These are phyloP conservation scores for Daedaleopsis sinensis DNA, from an alignment of 768 basidiomycete genomes.

Conservation along the genomic window DNA sequence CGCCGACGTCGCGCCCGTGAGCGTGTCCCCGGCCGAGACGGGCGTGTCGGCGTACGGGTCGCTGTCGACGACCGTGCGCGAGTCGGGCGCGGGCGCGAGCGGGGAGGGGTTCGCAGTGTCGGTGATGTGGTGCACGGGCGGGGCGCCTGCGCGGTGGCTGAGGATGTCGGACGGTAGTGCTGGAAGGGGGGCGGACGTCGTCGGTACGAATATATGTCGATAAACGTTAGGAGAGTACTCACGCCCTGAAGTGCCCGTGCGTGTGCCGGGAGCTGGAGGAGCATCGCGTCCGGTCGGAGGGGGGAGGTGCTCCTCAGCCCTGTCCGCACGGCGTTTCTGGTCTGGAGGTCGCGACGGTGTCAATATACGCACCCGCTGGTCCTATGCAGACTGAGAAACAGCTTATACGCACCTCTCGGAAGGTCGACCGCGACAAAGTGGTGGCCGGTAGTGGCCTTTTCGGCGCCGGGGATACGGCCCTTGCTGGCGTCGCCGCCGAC, in stretches of 20 bases:
- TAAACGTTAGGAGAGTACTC: background rate
- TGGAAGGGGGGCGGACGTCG: background rate
- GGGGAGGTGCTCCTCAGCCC: conserved; percentile 28
- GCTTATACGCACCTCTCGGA: conserved; percentile 28
- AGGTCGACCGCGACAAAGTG: conserved; percentile 26
- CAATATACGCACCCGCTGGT: too few species aligned
- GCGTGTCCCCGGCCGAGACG: conserved; percentile 26
- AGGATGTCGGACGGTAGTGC: conserved; percentile 18
- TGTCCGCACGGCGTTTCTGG: conserved; percentile 12
- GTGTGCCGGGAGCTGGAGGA: conserved; percentile 19
- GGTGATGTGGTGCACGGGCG: conserved; percentile 7
- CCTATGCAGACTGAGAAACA: too few species aligned
- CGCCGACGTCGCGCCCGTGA: conserved; percentile 37
- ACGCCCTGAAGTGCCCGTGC: conserved; percentile 3
- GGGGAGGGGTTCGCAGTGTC: conserved; percentile 15
- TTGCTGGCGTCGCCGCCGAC: conserved; percentile 29
- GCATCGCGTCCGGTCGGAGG: conserved; percentile 28
- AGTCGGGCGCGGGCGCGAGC: conserved; percentile 28
- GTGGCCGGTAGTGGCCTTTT: conserved; percentile 31
- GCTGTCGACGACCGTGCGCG: conserved; percentile 34
- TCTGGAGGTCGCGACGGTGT: background rate
- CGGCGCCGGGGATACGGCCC: conserved; percentile 29
- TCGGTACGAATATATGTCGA: too few species aligned
- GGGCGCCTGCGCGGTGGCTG: background rate
- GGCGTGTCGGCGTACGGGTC: conserved; percentile 35